Percentiles rank a stretch among this genome's conserved stretches.
These are phyloP conservation scores for Vanrija humicola DNA, from an alignment of 1,284 basidiomycete genomes.

Conservation along the genomic window DNA sequence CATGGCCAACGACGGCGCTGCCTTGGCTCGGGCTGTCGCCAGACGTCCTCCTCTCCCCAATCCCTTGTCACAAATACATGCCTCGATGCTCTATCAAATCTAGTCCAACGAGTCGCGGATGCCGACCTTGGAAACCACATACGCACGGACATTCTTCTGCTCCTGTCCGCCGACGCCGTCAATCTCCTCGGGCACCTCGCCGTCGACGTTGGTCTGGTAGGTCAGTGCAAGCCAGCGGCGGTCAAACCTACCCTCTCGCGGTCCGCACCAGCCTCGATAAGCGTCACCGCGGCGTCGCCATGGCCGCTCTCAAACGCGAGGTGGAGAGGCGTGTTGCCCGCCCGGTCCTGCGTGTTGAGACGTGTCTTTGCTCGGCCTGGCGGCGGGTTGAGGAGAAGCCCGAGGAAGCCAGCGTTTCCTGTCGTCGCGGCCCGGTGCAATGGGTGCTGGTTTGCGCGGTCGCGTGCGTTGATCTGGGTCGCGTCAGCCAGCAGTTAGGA, in stretches of 20 bases:
- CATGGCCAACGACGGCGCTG: too few species aligned
- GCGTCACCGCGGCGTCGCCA: conserved; percentile 76
- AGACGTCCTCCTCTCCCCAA: too few species aligned
- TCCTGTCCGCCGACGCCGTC: conserved; percentile 82
- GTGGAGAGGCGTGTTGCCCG: conserved; percentile 91
- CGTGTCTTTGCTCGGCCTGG: conserved; percentile 71
- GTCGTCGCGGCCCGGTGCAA: conserved; percentile 93
- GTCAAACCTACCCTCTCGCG: conserved; percentile 60
- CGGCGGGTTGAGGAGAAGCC: conserved; percentile 69
- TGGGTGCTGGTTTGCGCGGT: conserved; percentile 83
- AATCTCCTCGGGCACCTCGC: conserved; percentile 76
- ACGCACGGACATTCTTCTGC: conserved; percentile 68
- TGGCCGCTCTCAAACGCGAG: conserved; percentile 92
- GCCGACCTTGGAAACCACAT: conserved; percentile 56
- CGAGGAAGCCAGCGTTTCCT: conserved; percentile 80
- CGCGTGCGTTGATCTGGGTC: conserved; percentile 80
- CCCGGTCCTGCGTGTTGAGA: conserved; percentile 77
- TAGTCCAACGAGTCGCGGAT: conserved; percentile 31
- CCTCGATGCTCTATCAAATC: too few species aligned
- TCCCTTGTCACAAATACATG: too few species aligned
- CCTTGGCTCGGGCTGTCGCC: too few species aligned
- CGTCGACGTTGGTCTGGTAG: conserved; percentile 68
- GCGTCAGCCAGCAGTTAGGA: not conserved
- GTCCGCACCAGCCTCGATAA: conserved; percentile 92
- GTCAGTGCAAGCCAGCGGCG: conserved; percentile 4